Conservation (phyloP, 441 rosid species). For the Daphne laureola region DNA sequence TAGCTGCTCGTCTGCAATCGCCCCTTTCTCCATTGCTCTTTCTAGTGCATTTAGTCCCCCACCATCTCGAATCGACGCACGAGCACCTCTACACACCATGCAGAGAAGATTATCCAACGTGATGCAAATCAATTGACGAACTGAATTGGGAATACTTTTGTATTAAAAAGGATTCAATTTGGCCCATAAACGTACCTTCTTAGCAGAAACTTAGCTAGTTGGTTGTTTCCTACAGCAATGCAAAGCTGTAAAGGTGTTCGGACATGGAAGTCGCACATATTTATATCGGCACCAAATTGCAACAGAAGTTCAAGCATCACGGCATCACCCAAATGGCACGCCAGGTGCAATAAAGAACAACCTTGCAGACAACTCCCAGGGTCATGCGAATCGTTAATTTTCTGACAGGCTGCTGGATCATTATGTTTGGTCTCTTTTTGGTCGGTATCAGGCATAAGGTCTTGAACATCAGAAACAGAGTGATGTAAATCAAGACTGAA, state of each 20-base stretch:
- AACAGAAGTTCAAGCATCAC: constrained; percentile 80
- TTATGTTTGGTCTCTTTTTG: constrained; percentile 24
- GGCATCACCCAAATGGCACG: constrained; percentile 47
- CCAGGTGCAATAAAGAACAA: constrained; percentile 78
- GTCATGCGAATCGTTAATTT: constrained; percentile 49
- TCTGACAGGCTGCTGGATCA: constrained; percentile 53
- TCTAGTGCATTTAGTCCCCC: constrained; percentile 72
- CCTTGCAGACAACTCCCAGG: constrained; percentile 78
- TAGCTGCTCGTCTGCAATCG: constrained; percentile 77
- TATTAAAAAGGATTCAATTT: too few relatives aligned
- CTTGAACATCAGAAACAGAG: constrained; percentile 28
- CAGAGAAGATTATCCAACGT: constrained; percentile 1
- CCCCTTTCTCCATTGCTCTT: constrained; percentile 92
- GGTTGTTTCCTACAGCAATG: constrained; percentile 49
- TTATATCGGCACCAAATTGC: constrained; percentile 76
- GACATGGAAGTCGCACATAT: constrained; percentile 65
- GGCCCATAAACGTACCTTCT: constrained; percentile 41
- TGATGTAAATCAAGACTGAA: constrained; percentile 33
- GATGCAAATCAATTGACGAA: too few relatives aligned
- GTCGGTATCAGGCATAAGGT: constrained; percentile 11
- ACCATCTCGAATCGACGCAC: constrained; percentile 56
- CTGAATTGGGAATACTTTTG: too few relatives aligned
- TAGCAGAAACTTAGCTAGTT: constrained; percentile 68
- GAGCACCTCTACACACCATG: constrained; percentile 55
- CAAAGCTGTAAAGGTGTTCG: constrained; percentile 87